Evolutionary conservation across 2,329 filamentous ascomycete species (phyloP), one percentile per base, ranked within the genome.

Genomic region (Helminthosporium solani): DNA sequence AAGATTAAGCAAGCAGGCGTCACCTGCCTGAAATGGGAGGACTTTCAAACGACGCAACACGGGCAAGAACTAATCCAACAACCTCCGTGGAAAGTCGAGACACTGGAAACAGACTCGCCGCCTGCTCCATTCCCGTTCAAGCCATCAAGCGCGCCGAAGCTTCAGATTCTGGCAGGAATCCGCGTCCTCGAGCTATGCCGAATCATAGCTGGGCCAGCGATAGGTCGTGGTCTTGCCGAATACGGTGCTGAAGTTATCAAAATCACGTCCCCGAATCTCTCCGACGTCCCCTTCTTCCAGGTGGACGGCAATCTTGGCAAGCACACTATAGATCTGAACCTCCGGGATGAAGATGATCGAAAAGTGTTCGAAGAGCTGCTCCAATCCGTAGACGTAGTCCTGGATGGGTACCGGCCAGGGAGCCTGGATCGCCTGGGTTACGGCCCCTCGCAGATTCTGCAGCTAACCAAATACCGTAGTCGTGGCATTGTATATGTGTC

Each of bases 181-280:
- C 86, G 85, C 53, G 86, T 90, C 5, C 76, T 90, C 4, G 87
- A 91, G 61, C 72, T 90, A 23, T 87, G 85, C 61, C 82, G 86
- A 33, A 84, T 90, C 58, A 88, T 90, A 52, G 87, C 87, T 3
- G 86, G 86, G 0, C 86, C 86, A n/a, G 81, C 84, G 3, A 83
- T 90, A 54, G 82, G 82, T 2, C 80, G 85, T 23, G 83, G 83
- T 1, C 76, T 90, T 0, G 85, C 84, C n/a, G 86, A 88, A 51
- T 85, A 89, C 61, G 87, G 87, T 2, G 87, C 87, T 7, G 80
- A 85, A 42, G 86, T 90, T 0, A 76, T 90, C 54, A 87, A 88
- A 57, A 76, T 90, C 36, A 89, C 85, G 2, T 82, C 81, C 7
- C 79, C 83, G 0, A 73, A 81, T 36, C 74, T 90, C n/a, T 80